Percentiles rank a stretch among this genome's conserved stretches.
These are phyloP conservation scores for Russula earlei DNA, from an alignment of 768 basidiomycete genomes.

Conservation along the genomic window DNA sequence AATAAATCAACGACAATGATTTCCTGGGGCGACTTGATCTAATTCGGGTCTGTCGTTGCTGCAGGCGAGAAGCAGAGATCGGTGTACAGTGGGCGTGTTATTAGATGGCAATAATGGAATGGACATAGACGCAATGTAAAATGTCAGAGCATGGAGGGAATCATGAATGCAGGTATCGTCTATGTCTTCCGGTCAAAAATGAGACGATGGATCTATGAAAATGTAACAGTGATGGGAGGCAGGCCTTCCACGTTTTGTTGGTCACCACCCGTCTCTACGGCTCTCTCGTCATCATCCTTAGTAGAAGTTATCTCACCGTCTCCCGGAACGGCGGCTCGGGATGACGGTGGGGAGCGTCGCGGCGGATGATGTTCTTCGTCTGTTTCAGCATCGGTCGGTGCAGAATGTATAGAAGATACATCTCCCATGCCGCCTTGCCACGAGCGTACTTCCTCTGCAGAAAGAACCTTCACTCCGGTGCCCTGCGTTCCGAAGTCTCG, in stretches of 20 bases:
- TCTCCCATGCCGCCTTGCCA: constrained; percentile 34
- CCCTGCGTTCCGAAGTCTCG: constrained; percentile 39
- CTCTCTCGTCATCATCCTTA: constrained; percentile 26
- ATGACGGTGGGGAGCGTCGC: constrained; percentile 19
- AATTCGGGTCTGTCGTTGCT: not conserved
- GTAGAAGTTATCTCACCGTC: constrained; percentile 14
- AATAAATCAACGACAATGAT: not conserved
- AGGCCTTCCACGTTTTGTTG: constrained; percentile 18
- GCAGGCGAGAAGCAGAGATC: not conserved
- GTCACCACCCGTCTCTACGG: constrained; percentile 21
- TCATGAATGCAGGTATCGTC: constrained; percentile 19
- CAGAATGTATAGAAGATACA: constrained; percentile 12
- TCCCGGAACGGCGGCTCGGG: constrained; percentile 20
- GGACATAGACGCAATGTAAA: constrained; percentile 4
- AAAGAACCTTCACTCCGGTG: constrained; percentile 56
- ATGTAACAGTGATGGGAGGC: constrained; percentile 39
- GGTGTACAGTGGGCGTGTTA: constrained; percentile 12
- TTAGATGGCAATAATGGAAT: constrained; percentile 17
- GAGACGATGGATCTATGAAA: constrained; percentile 24
- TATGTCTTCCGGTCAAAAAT: not conserved
- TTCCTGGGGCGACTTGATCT: not conserved
- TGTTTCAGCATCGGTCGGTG: constrained; percentile 16
- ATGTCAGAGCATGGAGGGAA: not conserved
- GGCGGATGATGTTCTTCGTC: constrained; percentile 15
- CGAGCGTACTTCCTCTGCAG: constrained; percentile 57